Percentiles rank a stretch among this genome's conserved stretches.
These are phyloP conservation scores for Nannochloropsis salina DNA, from an alignment of 108 stramenopile genomes.

Conservation along the genomic window DNA sequence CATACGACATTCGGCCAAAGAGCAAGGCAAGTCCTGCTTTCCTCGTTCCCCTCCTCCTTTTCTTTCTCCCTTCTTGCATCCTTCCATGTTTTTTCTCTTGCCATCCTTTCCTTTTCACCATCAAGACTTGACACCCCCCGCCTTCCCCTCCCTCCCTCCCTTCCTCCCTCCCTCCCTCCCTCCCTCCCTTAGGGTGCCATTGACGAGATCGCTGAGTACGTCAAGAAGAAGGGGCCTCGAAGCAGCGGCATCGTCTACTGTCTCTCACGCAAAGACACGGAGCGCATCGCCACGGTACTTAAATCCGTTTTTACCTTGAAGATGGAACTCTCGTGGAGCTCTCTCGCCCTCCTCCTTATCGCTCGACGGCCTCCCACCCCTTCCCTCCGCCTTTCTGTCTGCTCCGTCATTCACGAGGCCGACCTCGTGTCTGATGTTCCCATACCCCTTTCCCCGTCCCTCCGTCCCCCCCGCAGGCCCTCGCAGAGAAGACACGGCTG, in stretches of 20 bases:
- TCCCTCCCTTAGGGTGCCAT: background rate
- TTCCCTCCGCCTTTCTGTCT: background rate
- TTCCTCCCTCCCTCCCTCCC: no score
- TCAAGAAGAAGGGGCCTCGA: background rate
- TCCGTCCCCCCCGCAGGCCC: background rate
- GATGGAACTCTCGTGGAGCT: background rate
- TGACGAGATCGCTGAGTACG: constrained; percentile 7
- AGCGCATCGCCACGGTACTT: constrained; percentile 22
- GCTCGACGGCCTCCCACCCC: background rate
- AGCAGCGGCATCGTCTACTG: constrained; percentile 46
- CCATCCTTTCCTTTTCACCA: background rate
- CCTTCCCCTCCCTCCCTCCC: background rate
- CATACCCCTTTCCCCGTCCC: background rate
- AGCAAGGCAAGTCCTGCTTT: constrained; percentile 61
- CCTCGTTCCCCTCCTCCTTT: constrained; percentile 30
- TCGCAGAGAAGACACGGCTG: constrained; percentile 51
- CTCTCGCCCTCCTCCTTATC: background rate
- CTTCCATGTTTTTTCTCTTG: background rate
- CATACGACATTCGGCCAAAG: constrained; percentile 85
- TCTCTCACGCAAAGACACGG: constrained; percentile 48
- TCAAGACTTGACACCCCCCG: background rate
- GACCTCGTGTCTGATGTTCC: background rate
- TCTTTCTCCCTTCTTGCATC: background rate
- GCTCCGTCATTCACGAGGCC: background rate
- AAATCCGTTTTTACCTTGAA: constrained; percentile 74